Percentiles rank a stretch among this genome's conserved stretches.
Conservation (phyloP, 2,329 filamentous ascomycete genomes). For the Scopulariopsis brevicaulis region DNA sequence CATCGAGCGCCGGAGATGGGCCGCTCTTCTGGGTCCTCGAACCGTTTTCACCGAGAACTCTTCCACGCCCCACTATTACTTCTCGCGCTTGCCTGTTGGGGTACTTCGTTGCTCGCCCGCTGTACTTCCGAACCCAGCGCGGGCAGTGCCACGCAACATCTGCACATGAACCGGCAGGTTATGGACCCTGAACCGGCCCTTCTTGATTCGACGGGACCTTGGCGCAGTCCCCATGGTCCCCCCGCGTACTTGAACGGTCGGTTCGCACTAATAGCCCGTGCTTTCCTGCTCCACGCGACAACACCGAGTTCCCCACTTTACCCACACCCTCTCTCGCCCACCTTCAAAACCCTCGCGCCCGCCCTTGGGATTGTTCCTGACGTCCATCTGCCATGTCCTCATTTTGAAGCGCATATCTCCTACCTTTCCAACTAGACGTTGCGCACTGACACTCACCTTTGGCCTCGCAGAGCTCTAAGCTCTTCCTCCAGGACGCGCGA, state of each 20-base stretch:
- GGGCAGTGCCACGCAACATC: neutral
- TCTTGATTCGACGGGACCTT: neutral
- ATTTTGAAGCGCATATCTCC: neutral
- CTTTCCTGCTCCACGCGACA: neutral
- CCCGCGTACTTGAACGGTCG: neutral
- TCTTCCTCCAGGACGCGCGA: slow-evolving; percentile 1
- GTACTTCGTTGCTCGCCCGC: neutral
- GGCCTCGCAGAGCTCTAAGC: slow-evolving; percentile 4
- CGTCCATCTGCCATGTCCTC: neutral
- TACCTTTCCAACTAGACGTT: neutral
- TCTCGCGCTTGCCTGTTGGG: neutral
- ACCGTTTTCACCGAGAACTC: neutral
- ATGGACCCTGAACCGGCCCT: neutral
- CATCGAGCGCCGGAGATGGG: neutral
- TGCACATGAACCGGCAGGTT: neutral
- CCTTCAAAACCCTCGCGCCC: neutral
- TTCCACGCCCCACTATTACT: neutral
- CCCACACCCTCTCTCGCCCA: neutral
- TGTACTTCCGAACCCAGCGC: neutral
- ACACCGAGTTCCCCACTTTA: neutral
- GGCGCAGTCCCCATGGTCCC: neutral
- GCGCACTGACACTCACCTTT: slow-evolving; percentile 12
- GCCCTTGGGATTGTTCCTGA: neutral
- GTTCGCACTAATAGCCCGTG: neutral
- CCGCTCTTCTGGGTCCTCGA: neutral